Base-by-base conservation (phyloP, 148 eudicot genomes). In the Polygonum aviculare region DNA sequence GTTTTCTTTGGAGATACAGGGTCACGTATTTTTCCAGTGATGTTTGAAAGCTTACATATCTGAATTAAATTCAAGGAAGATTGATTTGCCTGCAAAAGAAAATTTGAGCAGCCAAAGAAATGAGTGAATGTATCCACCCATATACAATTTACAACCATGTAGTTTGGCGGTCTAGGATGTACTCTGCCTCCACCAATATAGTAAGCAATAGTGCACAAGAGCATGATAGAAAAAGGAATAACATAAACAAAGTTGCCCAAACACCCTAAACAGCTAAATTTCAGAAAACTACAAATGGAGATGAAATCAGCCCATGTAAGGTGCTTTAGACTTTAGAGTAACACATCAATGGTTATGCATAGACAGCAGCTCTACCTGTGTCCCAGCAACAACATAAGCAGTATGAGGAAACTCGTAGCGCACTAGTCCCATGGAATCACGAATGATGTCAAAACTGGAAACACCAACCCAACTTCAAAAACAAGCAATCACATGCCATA, bases 341-440 rank as follows among this genome's bases (percentile, higher is more conserved):
- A 60, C 36, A 69, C 47, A 69, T 35, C 72, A 71, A 7, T 10
- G 9, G 15, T 12, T 26, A 26, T 40, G 49, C 38, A 48, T 45
- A 72, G 11, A 9, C 35, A 75, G 19, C 72, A 72, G 48, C 45
- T 51, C 82, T 79, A 95, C 99, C 89, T 95, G 99, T 79, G 99
- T 90, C 49, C 99, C 99, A 33, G 94, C 81, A 44, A 93, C 90
- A 71, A 90, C 85, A 75, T 82, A 95, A 31, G 89, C 76, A 0
- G 97, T 92, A 77, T 95, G 98, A 4, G 98, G 98, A 81, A 95
- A 95, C 72, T 88, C 94, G 0, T 91, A 85, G 57, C 99, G 93
- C 45, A 95, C 83, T 82, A 95, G 77, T 4, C 98, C 99, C 72
- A 95, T 80, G 26, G 90, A 79, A 83, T 95, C 99, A 62, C 88